Conservation (phyloP, 768 basidiomycete genomes). For the Kwoniella sp. region DNA sequence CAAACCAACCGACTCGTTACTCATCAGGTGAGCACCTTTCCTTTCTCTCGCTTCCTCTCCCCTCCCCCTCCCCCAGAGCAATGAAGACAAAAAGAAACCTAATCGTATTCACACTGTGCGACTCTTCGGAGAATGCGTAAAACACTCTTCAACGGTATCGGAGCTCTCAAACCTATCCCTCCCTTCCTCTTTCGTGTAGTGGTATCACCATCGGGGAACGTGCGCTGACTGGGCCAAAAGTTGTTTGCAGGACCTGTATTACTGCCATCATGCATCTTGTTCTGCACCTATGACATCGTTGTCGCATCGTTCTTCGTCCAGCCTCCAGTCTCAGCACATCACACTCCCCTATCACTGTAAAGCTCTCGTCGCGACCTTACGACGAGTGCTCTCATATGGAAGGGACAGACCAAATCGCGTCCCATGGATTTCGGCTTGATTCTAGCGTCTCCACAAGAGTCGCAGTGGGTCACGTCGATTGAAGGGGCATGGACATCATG, state of each 20-base stretch:
- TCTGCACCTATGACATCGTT: too few relatives aligned
- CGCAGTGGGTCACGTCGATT: constrained; percentile 37
- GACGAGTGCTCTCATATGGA: constrained; percentile 30
- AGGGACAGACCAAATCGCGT: constrained; percentile 19
- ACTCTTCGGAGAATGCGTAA: constrained; percentile 42
- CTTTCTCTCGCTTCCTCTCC: constrained; percentile 1
- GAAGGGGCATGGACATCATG: constrained; percentile 24
- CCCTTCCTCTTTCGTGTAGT: too few relatives aligned
- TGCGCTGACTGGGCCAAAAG: too few relatives aligned
- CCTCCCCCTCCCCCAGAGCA: constrained; percentile 14
- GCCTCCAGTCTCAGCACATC: too few relatives aligned
- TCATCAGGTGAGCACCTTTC: constrained; percentile 7
- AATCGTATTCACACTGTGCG: constrained; percentile 50
- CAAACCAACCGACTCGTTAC: not conserved
- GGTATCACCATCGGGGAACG: too few relatives aligned
- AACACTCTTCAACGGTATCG: constrained; percentile 47
- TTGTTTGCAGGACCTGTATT: too few relatives aligned
- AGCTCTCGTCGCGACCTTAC: constrained; percentile 18
- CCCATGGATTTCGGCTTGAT: constrained; percentile 38
- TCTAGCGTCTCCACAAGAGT: constrained; percentile 8
- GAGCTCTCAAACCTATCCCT: constrained; percentile 22
- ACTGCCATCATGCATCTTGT: too few relatives aligned
- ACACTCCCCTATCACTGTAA: constrained; percentile 38
- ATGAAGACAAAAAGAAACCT: constrained; percentile 44
- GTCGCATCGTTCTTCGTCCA: too few relatives aligned